phyloP scores from a whole-genome alignment of 2,329 filamentous ascomycete species.

The Ophiostoma perfectum region DNA sequence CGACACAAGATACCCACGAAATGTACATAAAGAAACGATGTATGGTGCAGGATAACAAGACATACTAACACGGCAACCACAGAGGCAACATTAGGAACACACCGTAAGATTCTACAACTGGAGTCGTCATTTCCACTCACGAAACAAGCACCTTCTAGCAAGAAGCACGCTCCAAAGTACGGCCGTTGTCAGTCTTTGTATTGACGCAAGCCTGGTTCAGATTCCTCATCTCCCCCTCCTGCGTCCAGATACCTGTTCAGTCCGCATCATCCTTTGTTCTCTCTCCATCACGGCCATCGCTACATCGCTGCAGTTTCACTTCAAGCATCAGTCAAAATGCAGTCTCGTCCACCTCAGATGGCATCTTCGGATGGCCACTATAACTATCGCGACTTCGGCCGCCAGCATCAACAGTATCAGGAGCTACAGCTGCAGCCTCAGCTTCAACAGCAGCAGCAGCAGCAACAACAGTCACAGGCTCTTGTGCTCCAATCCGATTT shows the following conservation, averaged over 20 bases:
- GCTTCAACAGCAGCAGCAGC: background rate
- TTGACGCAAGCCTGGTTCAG: background rate
- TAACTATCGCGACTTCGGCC: constrained; percentile 9
- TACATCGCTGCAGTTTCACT: background rate
- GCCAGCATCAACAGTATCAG: background rate
- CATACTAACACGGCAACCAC: constrained; percentile 1
- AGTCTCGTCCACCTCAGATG: background rate
- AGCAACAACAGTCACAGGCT: background rate
- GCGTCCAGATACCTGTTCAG: background rate
- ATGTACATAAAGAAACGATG: background rate
- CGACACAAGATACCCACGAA: background rate
- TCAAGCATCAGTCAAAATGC: background rate
- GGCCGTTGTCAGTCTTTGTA: background rate
- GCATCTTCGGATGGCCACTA: constrained; percentile 1
- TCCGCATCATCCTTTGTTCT: background rate
- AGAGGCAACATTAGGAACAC: background rate
- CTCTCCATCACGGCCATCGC: background rate
- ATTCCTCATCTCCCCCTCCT: background rate
- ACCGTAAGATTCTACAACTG: background rate
- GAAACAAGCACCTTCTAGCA: background rate
- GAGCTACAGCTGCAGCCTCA: background rate
- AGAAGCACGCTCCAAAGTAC: background rate
- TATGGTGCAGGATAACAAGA: background rate
- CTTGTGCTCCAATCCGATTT: background rate
- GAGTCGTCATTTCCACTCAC: background rate